Evolutionary conservation across 2,329 filamentous ascomycete species (phyloP), one percentile per base, ranked within the genome.

Genomic region (Colletotrichum tropicicola): DNA sequence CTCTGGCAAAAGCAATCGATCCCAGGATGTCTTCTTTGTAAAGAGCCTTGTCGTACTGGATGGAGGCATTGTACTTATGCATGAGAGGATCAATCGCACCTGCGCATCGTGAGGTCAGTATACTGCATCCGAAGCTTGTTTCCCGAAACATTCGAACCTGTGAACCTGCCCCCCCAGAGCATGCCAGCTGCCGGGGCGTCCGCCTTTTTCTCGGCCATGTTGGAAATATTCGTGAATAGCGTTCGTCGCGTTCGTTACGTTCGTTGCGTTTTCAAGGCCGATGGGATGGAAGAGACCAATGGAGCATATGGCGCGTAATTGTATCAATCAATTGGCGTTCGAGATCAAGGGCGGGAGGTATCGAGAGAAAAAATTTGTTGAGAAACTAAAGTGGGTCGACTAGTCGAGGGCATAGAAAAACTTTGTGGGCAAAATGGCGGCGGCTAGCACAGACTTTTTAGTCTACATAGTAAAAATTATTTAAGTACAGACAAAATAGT

Each of bases 1-100:
- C 89, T 61, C 87, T 83, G 45, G 89, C 89, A 70, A 88, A 91
- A 7, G 89, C 89, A 64, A 90, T 85, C 23, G 85, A 88, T 66
- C 89, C 89, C 27, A 81, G 82, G 69, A 91, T 90, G 69, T 91
- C 89, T 72, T 90, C 86, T 43, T 83, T 83, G 78, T 89, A 90
- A 75, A 91, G 86, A 61, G 83, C 82, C 49, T 87, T 86, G 75
- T 91, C 89, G 74, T 89, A 90, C 70, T 85, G 85, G 60, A 91
- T 84, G n/a, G 87, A 89, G 67, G 87, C 85, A 75, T 91, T 91
- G 82, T 91, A 91, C 54, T 69, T 56, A 23, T 59, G 49, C 69
- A 70, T 70, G 30, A 70, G 60, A 53, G 62, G 59, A 59, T 69
- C 55, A 37, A 70, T 65, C 25, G 25, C 53, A 58, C 54, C 54